A percentile compares a stretch with the other conserved stretches of the same genome.
Conservation (phyloP, 2,329 filamentous ascomycete genomes). For the Aspergillus pseudoglaucus region DNA sequence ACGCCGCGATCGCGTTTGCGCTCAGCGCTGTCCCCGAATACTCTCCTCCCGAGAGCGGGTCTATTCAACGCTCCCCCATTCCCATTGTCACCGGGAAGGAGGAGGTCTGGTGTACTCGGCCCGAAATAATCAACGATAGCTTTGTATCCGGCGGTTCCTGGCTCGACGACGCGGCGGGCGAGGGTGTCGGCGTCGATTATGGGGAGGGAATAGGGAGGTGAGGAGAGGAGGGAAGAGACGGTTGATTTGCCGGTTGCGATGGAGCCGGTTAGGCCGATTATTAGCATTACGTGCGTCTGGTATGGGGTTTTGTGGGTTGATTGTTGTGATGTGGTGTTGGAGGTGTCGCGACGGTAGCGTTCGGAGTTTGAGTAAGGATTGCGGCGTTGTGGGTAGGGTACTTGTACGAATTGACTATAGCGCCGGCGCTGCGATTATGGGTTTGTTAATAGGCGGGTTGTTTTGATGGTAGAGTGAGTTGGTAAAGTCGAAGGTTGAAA, state of each 20-base stretch:
- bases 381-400: not conserved
- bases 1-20: conserved; percentile 64
- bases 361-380: not conserved
- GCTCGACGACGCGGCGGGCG: conserved; percentile 88
- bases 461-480: too few relatives aligned
- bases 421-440: too few relatives aligned
- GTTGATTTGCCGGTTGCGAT: conserved; percentile 98
- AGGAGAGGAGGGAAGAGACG: conserved; percentile 74
- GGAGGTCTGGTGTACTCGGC: conserved; percentile 75
- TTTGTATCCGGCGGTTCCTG: conserved; percentile 75
- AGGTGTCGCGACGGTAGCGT: not conserved
- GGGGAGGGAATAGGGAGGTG: conserved; percentile 75
- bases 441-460: too few relatives aligned
- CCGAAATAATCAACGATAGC: conserved; percentile 77
- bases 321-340: not conserved
- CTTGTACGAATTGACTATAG: too few relatives aligned
- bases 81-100: conserved; percentile 49
- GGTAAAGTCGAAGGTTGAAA: not conserved
- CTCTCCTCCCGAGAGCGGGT: conserved; percentile 72
- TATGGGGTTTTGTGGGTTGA: not conserved
- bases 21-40: conserved; percentile 75
- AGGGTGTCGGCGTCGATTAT: conserved; percentile 91
- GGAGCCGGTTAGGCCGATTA: conserved; percentile 92
- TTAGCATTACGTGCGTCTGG: conserved; percentile 58
- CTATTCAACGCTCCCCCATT: conserved; percentile 64